Percentiles rank a stretch among this genome's conserved stretches.
Conservation (phyloP, 2,329 filamentous ascomycete genomes). For the Botrytis fragariae region DNA sequence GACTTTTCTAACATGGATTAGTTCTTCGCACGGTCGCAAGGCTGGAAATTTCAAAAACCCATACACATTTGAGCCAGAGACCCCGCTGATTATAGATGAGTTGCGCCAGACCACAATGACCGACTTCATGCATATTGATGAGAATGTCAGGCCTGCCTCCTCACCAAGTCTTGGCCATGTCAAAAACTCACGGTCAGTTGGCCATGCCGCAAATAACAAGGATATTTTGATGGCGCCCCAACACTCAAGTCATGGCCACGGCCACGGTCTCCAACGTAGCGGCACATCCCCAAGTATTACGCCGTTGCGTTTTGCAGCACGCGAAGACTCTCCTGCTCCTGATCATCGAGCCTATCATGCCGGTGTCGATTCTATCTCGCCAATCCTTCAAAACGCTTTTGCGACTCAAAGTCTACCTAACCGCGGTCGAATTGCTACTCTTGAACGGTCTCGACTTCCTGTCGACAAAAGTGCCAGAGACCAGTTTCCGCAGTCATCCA, state of each 20-base stretch:
- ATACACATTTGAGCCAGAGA: conserved; percentile 34
- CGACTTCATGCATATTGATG: conserved; percentile 28
- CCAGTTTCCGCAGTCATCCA: background rate
- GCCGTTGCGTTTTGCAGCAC: background rate
- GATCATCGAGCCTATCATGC: background rate
- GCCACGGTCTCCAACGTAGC: conserved; percentile 22
- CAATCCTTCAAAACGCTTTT: background rate
- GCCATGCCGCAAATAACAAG: conserved; percentile 20
- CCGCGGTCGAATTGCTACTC: conserved; percentile 12
- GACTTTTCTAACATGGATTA: background rate
- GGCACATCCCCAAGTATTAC: conserved; percentile 27
- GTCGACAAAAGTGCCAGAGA: background rate
- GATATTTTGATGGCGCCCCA: conserved; percentile 5
- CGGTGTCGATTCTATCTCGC: conserved; percentile 10
- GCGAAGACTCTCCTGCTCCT: background rate
- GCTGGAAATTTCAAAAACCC: conserved; percentile 21
- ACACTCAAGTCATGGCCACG: conserved; percentile 16
- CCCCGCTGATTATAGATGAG: conserved; percentile 24
- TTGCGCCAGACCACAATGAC: conserved; percentile 30
- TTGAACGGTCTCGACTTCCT: background rate
- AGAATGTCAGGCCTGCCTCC: conserved; percentile 19
- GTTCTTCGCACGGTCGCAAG: conserved; percentile 3
- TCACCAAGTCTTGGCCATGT: conserved; percentile 25
- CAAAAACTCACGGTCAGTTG: conserved; percentile 31
- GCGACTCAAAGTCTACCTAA: background rate